These are phyloP conservation scores for Fagus crenata DNA, from an alignment of 306 rosid genomes.

Conservation along the genomic window DNA sequence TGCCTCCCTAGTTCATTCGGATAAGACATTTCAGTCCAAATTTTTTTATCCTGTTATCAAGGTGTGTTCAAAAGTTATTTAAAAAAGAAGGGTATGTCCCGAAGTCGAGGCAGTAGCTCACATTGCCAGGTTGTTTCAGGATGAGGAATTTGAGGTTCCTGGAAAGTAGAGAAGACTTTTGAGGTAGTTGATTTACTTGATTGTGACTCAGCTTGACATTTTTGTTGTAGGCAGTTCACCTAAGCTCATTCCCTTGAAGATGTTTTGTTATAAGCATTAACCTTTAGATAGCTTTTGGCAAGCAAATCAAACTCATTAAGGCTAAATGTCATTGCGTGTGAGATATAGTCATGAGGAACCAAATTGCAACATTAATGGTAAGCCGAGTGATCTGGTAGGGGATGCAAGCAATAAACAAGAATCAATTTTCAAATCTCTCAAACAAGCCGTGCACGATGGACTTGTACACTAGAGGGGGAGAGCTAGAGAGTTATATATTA, in stretches of 20 bases:
- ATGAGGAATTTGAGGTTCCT: background rate
- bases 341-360: background rate
- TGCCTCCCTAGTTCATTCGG: background rate
- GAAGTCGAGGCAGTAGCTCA: background rate
- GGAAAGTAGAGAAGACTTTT: background rate
- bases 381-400: background rate
- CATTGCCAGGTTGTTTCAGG: too few relatives aligned
- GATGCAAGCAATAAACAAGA: background rate
- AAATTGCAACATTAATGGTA: background rate
- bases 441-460: background rate
- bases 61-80: background rate
- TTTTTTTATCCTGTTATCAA: background rate
- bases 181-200: background rate
- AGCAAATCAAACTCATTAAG: background rate
- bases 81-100: too few relatives aligned
- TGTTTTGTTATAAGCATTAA: background rate
- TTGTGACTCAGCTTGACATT: constrained; percentile 1
- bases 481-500: background rate
- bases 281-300: background rate
- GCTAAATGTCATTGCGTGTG: background rate
- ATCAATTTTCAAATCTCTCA: background rate
- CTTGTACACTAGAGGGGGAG: background rate
- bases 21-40: background rate
- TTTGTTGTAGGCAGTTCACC: background rate
- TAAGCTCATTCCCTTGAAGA: background rate